Conservation (phyloP, 2,329 filamentous ascomycete species). For the Aspergillus persii region DNA sequence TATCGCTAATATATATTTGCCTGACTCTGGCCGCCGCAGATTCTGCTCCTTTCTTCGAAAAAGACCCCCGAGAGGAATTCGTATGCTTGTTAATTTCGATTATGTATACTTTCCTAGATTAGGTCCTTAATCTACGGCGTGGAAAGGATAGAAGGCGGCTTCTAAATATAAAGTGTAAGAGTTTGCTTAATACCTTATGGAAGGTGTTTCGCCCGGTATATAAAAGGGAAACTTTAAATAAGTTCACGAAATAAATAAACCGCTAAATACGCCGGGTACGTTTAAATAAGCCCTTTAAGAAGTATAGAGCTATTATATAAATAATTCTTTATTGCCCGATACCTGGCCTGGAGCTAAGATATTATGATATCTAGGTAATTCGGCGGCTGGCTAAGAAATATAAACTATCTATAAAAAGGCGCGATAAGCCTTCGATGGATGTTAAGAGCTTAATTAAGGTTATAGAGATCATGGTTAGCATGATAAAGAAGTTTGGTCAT, state of each 20-base stretch:
- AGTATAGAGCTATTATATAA: background rate
- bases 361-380: constrained; percentile 17
- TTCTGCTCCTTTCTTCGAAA: constrained; percentile 15
- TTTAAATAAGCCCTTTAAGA: background rate
- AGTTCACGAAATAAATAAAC: constrained; percentile 1
- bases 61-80: constrained; percentile 17
- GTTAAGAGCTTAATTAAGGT: too few species aligned
- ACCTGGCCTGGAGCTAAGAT: constrained; percentile 4
- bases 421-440: too few species aligned
- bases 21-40: too few species aligned
- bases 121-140: constrained; percentile 15
- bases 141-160: constrained; percentile 19
- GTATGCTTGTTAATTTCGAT: constrained; percentile 14
- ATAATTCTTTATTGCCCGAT: background rate
- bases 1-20: background rate
- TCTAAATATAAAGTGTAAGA: constrained; percentile 15
- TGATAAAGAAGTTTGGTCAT: too few species aligned
- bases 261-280: background rate
- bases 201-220: constrained; percentile 2
- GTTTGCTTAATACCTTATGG: constrained; percentile 3
- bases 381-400: constrained; percentile 20
- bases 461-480: too few species aligned
- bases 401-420: constrained; percentile 6
- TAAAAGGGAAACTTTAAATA: constrained; percentile 1
- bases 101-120: constrained; percentile 21